phyloP scores from a whole-genome alignment of 352 stramenopile species.

The Thraustochytrium sp. region DNA sequence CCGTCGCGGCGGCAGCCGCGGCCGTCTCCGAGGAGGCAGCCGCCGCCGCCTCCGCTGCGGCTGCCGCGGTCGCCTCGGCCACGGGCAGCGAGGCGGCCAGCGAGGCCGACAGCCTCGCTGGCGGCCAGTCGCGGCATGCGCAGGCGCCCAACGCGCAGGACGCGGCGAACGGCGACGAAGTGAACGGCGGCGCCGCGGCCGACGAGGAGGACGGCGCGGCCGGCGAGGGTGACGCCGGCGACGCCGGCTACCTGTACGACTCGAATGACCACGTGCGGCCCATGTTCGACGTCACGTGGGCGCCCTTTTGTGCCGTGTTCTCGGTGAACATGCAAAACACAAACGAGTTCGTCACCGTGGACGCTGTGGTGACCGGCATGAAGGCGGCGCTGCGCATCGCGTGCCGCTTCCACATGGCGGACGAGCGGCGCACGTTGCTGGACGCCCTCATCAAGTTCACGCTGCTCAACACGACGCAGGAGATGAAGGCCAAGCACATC shows the following conservation, averaged over 20 bases:
- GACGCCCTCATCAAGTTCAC: conserved; percentile 93
- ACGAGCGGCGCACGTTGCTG: conserved; percentile 89
- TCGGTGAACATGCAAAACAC: conserved; percentile 92
- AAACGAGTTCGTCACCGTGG: conserved; percentile 81
- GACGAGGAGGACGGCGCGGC: not conserved
- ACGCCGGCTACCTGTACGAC: conserved; percentile 9
- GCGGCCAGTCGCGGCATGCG: too few species aligned
- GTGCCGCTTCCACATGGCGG: conserved; percentile 74
- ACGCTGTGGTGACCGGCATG: conserved; percentile 89
- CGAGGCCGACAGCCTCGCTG: conserved; percentile 51
- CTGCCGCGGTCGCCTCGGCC: not conserved
- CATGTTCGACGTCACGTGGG: conserved; percentile 99
- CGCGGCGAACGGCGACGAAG: conserved; percentile 59
- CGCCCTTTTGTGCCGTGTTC: conserved; percentile 88
- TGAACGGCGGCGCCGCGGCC: conserved; percentile 48
- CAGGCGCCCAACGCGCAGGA: too few species aligned
- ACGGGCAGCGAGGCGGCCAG: not conserved
- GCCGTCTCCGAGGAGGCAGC: not conserved
- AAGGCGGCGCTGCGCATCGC: conserved; percentile 86
- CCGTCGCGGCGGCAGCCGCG: not conserved
- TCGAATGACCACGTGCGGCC: conserved; percentile 72
- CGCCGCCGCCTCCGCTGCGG: not conserved
- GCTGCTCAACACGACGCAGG: conserved; percentile 79
- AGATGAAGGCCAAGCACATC: conserved; percentile 95
- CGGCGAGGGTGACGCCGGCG: not conserved